Conservation (phyloP, 2,329 filamentous ascomycete species). For the Aureobasidium leucospermi region DNA sequence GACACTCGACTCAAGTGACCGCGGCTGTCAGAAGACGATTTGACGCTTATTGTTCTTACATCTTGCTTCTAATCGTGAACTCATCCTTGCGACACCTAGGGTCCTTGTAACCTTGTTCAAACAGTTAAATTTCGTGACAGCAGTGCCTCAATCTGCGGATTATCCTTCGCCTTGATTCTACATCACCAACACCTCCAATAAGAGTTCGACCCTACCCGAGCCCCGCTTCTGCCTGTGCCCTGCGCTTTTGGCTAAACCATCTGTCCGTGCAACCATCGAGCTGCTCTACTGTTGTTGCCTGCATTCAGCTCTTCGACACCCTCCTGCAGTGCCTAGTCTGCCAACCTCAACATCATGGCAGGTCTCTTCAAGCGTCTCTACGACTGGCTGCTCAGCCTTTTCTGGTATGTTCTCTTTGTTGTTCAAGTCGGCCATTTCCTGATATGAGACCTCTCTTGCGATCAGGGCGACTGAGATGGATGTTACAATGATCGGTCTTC, state of each 20-base stretch:
- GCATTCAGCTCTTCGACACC: slow-evolving; percentile 11
- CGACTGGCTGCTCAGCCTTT: slow-evolving; percentile 95
- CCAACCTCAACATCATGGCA: slow-evolving; percentile 56
- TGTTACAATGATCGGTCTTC: slow-evolving; percentile 96
- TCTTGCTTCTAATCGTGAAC: not conserved
- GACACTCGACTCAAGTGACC: not conserved
- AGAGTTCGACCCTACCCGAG: slow-evolving; percentile 9
- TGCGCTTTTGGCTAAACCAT: not conserved
- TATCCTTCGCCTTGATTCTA: slow-evolving; percentile 11
- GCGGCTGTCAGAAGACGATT: not conserved
- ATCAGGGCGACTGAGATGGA: slow-evolving; percentile 97
- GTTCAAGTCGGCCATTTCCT: slow-evolving; percentile 42
- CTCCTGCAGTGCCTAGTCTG: slow-evolving; percentile 15
- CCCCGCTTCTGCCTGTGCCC: slow-evolving; percentile 12
- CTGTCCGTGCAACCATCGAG: slow-evolving; percentile 7
- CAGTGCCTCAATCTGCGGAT: slow-evolving; percentile 1
- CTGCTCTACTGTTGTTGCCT: slow-evolving; percentile 5
- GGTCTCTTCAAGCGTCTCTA: slow-evolving; percentile 90
- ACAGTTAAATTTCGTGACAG: not conserved
- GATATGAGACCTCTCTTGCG: slow-evolving; percentile 16
- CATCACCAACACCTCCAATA: slow-evolving; percentile 12
- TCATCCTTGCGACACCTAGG: not conserved
- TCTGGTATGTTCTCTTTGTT: slow-evolving; percentile 63
- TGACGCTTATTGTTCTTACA: not conserved
- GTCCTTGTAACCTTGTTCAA: not conserved